Base-by-base conservation (phyloP, 208 protist species). In the Trypanosoma grayi region DNA sequence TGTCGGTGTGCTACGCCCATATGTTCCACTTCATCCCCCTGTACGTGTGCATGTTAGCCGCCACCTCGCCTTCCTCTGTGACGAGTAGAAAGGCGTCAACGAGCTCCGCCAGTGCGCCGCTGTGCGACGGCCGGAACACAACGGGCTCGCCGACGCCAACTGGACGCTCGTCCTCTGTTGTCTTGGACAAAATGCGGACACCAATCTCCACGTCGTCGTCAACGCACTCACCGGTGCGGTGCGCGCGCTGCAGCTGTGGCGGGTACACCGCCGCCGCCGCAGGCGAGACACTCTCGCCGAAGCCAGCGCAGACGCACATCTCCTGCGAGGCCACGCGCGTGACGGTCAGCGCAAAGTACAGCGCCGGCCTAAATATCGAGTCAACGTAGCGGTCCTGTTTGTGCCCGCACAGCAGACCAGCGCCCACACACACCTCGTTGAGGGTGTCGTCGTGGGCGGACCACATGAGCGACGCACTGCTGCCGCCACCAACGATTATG, bases 21-120 rank as follows among this genome's bases (percentile, higher is more conserved):
- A 66, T 36, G 22, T 66, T 66, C 60, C 60, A 66, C 31, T 51
- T 40, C 30, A 59, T 51, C 18, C 60, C 60, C 28, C 60, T 44
- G 50, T 66, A 66, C 1, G 60, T 66, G 24, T 18, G 60, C 60
- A 66, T 51, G 4, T 24, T 20, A 2, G 14, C 60, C 28, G 27
- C 27, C 0, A 58, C 40, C 30, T 46, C 40, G n/a, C 60, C 62
- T 10, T 51, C 33, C 5, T 54, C 43, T 22, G 51, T 43, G 18
- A 64, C 41, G 16, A 71, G 34, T 1, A 58, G 27, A 33, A 37
- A 58, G 2, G 14, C 20, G 37, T 70, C 53, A 4, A 70, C 54
- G 20, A 63, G 44, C 24, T 70, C 63, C 11, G 53, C 53, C 28
- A 70, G 37, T 24, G 24, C 22, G 18, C 63, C 43, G 28, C 43